Evolutionary conservation across 805 yeast species (phyloP), one percentile per base, ranked within the genome.

Genomic region (Yamadazyma insecticola): DNA sequence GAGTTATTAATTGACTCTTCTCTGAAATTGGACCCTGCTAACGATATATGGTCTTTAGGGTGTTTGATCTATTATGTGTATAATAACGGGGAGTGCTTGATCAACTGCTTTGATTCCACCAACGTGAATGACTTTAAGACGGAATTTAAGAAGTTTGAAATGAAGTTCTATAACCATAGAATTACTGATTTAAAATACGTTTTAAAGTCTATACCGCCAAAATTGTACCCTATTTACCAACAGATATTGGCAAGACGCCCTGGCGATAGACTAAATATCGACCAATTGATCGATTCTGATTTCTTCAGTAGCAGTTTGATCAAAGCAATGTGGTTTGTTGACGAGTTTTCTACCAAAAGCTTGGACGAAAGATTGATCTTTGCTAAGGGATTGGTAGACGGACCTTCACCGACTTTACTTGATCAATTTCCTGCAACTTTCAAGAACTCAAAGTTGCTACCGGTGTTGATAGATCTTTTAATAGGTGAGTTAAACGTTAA

Each of bases 41-140:
- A 83, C 47, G 99, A 92, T 51, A 72, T 85, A 22, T 92, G 89
- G 68, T 76, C 96, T 0, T 48, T 92, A 8, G 97, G 95, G 1
- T 70, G 85, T 43, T 51, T 92, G 35, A 76, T 88, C 3, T 81
- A 71, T 50, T 79, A 76, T 42, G 55, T 89, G 3, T 89, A 84
- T 55, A 74, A 76, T 41, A 37, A 52, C n/a, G 69, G 71, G 9
- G 73, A 72, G 12, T 57, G 63, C 5, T 65, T 65, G 34, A 48
- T 66, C 22, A 53, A 47, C 26, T 61, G 66, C 35, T 59, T 57
- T 37, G 72, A 65, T 36, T 39, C 72, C 21, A 74, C 74, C 47
- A 70, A 82, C 9, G 47, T 72, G 4, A 72, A 69, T 21, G 81
- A 81, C 36, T 84, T 74, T 53, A 78, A 78, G 47, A 67, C 73